phyloP scores from a whole-genome alignment of 257 asterid species.

The Ilex aquifolium region DNA sequence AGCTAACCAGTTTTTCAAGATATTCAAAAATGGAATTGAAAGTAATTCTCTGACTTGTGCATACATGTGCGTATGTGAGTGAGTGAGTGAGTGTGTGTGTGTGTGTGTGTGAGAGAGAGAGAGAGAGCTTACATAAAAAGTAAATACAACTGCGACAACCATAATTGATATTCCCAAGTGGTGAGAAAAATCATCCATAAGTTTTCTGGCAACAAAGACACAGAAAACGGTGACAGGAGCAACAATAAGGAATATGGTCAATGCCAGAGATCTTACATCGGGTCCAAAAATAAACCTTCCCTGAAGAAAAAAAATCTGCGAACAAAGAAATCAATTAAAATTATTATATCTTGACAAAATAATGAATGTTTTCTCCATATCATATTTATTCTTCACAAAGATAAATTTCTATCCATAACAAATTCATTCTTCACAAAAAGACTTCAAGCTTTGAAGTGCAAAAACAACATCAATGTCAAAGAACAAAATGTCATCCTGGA shows the following conservation, averaged over 20 bases:
- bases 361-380: too few relatives aligned
- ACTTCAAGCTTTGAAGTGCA: too few relatives aligned
- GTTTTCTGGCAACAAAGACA: slow-evolving; percentile 83
- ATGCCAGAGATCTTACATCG: slow-evolving; percentile 80
- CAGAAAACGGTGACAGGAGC: slow-evolving; percentile 82
- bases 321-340: slow-evolving; percentile 7
- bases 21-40: background rate
- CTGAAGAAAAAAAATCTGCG: slow-evolving; percentile 77
- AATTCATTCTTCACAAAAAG: too few relatives aligned
- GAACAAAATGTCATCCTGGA: too few relatives aligned
- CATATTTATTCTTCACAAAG: too few relatives aligned
- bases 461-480: too few relatives aligned
- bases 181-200: slow-evolving; percentile 57
- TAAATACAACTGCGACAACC: slow-evolving; percentile 61
- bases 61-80: background rate
- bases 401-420: too few relatives aligned
- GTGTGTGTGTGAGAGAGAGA: slow-evolving; percentile 3
- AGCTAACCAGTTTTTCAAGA: background rate
- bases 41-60: too few relatives aligned
- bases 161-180: slow-evolving; percentile 73
- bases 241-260: slow-evolving; percentile 76
- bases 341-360: background rate
- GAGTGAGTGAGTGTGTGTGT: background rate
- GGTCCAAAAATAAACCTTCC: slow-evolving; percentile 97
- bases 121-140: slow-evolving; percentile 55